Percentiles rank a stretch among this genome's conserved stretches.
Conservation (phyloP, 306 rosid genomes). For the Quercus wislizeni region DNA sequence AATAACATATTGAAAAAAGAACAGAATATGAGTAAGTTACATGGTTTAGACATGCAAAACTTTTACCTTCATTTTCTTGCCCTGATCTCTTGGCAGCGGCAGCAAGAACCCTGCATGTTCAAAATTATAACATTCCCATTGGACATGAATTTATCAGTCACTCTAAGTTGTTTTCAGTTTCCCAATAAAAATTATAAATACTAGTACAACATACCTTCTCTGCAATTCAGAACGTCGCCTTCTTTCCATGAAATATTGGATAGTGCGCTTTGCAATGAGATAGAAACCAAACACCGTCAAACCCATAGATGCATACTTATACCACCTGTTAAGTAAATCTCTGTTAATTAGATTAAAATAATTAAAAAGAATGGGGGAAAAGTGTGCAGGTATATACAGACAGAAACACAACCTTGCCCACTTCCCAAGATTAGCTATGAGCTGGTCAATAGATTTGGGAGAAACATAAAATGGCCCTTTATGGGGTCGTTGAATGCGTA, state of each 20-base stretch:
- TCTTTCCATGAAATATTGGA: slow-evolving; percentile 69
- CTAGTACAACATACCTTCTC: slow-evolving; percentile 45
- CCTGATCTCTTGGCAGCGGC: slow-evolving; percentile 87
- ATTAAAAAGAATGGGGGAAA: not conserved
- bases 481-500: slow-evolving; percentile 87
- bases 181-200: slow-evolving; percentile 27
- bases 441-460: slow-evolving; percentile 87
- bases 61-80: slow-evolving; percentile 68
- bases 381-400: slow-evolving; percentile 6
- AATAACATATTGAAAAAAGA: not conserved
- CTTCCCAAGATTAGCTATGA: slow-evolving; percentile 88
- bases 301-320: slow-evolving; percentile 88
- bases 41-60: slow-evolving; percentile 3
- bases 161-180: slow-evolving; percentile 3
- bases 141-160: not conserved
- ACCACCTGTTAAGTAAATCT: slow-evolving; percentile 60
- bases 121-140: slow-evolving; percentile 11
- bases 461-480: slow-evolving; percentile 96
- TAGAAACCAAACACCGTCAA: slow-evolving; percentile 74
- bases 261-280: slow-evolving; percentile 74
- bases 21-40: slow-evolving; percentile 5
- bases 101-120: slow-evolving; percentile 81
- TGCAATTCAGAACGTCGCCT: slow-evolving; percentile 63
- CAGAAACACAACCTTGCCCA: slow-evolving; percentile 80
- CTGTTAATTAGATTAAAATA: slow-evolving; percentile 22